Base-by-base conservation (phyloP, 139 green algal genomes). In the Prasinococcaceae sp. region DNA sequence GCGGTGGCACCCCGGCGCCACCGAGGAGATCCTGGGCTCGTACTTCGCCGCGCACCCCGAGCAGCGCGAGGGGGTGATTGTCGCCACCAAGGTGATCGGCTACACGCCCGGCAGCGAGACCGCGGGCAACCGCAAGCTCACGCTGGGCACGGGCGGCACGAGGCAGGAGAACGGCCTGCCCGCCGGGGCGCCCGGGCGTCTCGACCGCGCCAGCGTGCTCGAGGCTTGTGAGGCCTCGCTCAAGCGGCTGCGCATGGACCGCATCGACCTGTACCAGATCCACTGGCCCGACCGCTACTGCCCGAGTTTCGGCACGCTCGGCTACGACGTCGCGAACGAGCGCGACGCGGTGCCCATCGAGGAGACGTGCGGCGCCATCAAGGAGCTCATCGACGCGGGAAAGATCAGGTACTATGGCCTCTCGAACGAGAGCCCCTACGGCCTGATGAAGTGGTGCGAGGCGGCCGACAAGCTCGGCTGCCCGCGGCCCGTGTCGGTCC, bases 221-320 rank as follows among this genome's bases (percentile, higher is more conserved):
- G 32, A 43, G 28, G 67, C 67, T 5, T 56, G 64, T 41, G 67
- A 72, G 20, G 64, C 46, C 23, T 69, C 54, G 30, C 68, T 76
- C 44, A 50, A 68, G 30, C 67, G 88, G 2, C 69, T 97, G 45
- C 36, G 71, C 1, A 85, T 72, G 3, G 83, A 96, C 61, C 86
- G 88, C 67, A 75, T 97, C 10, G 88, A 97, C 66, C 47, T 96
- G 1, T 73, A 82, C 24, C 82, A 93, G 53, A 58, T 96, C 25
- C 88, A 96, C 64, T 87, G 81, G 76, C 78, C 79, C 1, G 53
- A 60, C 44, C 49, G 87, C 50, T 96, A 96, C 53, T 84, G 96
- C 14, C 88, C 88, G 6, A 94, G 94, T 84, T 96, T 95, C 74
- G 88, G 88, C 1, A 81, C 93, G 22, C 29, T 66, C 1, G 79